Conservation (phyloP, 208 protist species). For the Leishmania major region DNA sequence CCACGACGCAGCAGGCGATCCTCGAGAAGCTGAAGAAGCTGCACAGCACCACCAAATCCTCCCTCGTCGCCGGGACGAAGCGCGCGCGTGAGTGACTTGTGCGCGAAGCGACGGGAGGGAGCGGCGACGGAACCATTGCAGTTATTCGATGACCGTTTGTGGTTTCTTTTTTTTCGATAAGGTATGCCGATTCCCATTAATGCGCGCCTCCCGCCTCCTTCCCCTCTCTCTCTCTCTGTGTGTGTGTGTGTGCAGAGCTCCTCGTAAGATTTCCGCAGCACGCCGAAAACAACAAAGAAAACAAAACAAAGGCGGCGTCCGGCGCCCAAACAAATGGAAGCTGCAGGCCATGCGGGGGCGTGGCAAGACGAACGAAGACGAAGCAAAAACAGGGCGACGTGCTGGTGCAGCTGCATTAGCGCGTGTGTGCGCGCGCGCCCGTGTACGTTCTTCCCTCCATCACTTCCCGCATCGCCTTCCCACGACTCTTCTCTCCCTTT, state of each 20-base stretch:
- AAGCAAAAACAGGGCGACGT: background rate
- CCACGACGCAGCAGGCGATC: slow-evolving; percentile 64
- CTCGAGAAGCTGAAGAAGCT: slow-evolving; percentile 63
- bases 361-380: too few relatives aligned
- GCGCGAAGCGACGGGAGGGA: background rate
- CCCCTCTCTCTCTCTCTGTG: background rate
- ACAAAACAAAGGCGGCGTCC: background rate
- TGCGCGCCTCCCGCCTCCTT: background rate
- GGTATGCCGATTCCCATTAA: background rate
- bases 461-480: background rate
- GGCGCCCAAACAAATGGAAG: background rate
- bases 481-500: background rate
- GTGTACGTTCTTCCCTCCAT: background rate
- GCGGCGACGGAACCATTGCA: background rate
- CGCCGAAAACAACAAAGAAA: background rate
- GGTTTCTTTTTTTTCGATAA: background rate
- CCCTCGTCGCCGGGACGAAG: slow-evolving; percentile 9
- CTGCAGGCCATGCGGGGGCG: too few relatives aligned
- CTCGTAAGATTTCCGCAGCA: background rate
- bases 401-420: background rate
- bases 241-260: background rate
- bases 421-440: background rate
- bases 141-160: background rate
- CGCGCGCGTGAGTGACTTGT: slow-evolving; percentile 21
- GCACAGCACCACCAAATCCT: background rate